Percentiles rank a stretch among this genome's conserved stretches.
Evolutionary conservation across 768 basidiomycete genomes (phyloP).

Genomic region (Russula abietina): DNA sequence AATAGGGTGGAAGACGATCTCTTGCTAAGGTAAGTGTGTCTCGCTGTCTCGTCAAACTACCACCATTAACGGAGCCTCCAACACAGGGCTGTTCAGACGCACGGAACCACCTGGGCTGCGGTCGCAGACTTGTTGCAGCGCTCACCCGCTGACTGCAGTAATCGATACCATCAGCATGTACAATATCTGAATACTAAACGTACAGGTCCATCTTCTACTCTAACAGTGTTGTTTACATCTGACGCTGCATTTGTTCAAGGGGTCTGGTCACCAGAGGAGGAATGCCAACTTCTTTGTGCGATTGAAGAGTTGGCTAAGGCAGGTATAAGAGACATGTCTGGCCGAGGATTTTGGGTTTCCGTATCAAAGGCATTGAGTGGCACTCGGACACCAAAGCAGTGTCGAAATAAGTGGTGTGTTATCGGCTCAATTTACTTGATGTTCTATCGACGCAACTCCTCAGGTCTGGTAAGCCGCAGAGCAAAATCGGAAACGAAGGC

Average conservation of each 20-base stretch:
- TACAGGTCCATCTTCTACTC: neutral
- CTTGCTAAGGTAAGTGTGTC: neutral
- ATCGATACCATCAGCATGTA: too few species aligned
- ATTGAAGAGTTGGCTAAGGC: neutral
- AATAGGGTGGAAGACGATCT: neutral
- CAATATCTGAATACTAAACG: neutral
- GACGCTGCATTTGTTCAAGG: neutral
- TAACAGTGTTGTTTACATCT: neutral
- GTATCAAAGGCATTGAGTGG: neutral
- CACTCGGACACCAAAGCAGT: neutral
- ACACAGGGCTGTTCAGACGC: neutral
- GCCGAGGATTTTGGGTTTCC: neutral
- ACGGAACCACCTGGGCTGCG: too few species aligned
- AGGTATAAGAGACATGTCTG: neutral
- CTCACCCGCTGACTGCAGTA: too few species aligned
- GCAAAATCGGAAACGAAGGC: neutral
- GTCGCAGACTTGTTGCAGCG: too few species aligned
- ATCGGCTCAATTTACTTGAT: too few species aligned
- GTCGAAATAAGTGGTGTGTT: neutral
- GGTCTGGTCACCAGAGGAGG: neutral
- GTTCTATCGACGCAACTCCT: too few species aligned
- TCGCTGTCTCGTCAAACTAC: neutral
- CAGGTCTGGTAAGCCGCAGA: neutral
- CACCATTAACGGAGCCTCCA: neutral
- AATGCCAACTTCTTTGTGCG: neutral